These are phyloP conservation scores for Calamus simplicifolius DNA, from an alignment of 176 grass and related monocot species.

Conservation along the genomic window DNA sequence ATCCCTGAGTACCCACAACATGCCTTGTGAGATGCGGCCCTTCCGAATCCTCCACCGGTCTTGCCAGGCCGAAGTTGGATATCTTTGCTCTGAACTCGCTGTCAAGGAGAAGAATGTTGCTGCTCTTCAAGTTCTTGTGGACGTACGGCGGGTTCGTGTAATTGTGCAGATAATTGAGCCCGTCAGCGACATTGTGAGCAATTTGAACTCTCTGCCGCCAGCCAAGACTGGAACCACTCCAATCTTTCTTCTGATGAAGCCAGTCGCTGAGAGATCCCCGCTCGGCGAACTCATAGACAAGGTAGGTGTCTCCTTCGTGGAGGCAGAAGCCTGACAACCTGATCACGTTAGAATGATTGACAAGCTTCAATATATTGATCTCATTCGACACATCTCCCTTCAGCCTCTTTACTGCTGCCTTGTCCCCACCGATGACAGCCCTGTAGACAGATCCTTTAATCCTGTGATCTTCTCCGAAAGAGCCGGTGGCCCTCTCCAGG, in stretches of 20 bases:
- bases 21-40: constrained; percentile 50
- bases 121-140: constrained; percentile 78
- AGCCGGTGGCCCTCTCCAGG: constrained; percentile 50
- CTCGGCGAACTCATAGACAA: constrained; percentile 62
- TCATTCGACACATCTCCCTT: constrained; percentile 59
- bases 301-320: constrained; percentile 59
- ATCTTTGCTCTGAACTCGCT: constrained; percentile 57
- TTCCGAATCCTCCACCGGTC: constrained; percentile 20
- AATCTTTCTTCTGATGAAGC: constrained; percentile 26
- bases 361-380: constrained; percentile 58
- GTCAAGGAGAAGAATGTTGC: constrained; percentile 66
- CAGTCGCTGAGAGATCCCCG: constrained; percentile 68
- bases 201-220: constrained; percentile 64
- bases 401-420: constrained; percentile 55
- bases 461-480: constrained; percentile 41
- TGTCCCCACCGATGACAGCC: constrained; percentile 64
- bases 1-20: constrained; percentile 73
- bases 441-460: constrained; percentile 52
- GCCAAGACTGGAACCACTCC: constrained; percentile 2
- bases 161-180: constrained; percentile 77
- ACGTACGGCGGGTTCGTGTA: constrained; percentile 59
- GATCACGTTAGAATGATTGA: constrained; percentile 65
- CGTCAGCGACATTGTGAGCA: constrained; percentile 52
- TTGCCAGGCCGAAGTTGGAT: constrained; percentile 57
- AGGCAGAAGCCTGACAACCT: constrained; percentile 67